phyloP scores from a whole-genome alignment of 192 early-diverging fungal species.

The Borealophlyctis nickersoniae region DNA sequence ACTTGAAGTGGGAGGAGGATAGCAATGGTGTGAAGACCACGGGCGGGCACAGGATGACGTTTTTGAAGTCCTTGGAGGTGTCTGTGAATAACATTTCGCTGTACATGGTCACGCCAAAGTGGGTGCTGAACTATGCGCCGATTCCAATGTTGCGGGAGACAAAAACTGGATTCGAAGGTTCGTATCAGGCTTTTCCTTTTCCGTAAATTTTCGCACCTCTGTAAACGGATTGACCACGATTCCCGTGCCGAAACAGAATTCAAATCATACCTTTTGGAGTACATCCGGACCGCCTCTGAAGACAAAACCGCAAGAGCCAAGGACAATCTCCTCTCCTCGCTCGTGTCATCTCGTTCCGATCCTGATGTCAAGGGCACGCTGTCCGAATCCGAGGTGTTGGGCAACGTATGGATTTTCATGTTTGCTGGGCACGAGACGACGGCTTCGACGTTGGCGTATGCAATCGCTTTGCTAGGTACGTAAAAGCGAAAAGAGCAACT shows the following conservation, averaged over 20 bases:
- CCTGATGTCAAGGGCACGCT: constrained; percentile 2
- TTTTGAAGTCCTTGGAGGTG: constrained; percentile 25
- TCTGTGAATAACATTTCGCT: constrained; percentile 15
- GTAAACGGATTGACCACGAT: no score
- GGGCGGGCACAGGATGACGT: constrained; percentile 20
- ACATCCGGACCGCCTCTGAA: constrained; percentile 20
- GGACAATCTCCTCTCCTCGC: constrained; percentile 27
- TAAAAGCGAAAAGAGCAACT: no score
- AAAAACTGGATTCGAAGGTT: background rate
- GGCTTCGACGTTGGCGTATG: constrained; percentile 43
- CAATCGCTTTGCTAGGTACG: constrained; percentile 30
- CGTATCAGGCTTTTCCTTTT: no score
- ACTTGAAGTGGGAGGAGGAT: constrained; percentile 20
- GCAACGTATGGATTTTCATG: constrained; percentile 46
- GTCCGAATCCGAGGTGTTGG: constrained; percentile 34
- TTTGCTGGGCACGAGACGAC: constrained; percentile 61
- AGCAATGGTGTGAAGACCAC: background rate
- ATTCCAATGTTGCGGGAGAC: background rate
- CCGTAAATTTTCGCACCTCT: no score
- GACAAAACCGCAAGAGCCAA: constrained; percentile 2
- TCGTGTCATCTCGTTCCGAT: constrained; percentile 9
- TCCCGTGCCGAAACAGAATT: no score
- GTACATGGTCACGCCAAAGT: constrained; percentile 20
- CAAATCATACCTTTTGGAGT: constrained; percentile 21
- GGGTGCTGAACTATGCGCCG: background rate